Evolutionary conservation across 345 rosid genomes (phyloP).

Genomic region (Geranium brycei): DNA sequence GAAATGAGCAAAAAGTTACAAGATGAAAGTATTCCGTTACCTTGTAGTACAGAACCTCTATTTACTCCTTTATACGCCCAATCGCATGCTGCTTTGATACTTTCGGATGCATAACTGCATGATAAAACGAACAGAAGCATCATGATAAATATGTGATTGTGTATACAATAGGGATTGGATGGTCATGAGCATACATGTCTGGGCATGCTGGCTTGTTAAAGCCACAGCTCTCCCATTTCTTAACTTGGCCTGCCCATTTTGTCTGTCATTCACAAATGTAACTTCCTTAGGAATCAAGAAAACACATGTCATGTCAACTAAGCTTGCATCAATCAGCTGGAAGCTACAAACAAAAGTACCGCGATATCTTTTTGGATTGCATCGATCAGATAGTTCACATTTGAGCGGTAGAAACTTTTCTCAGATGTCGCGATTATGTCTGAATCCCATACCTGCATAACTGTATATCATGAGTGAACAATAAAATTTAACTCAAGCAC

Average conservation of each 20-base stretch:
- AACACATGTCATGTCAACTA: no score
- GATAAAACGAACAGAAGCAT: no score
- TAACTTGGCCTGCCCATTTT: slow-evolving; percentile 51
- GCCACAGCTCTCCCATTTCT: slow-evolving; percentile 59
- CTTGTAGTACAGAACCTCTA: slow-evolving; percentile 50
- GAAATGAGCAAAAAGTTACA: no score
- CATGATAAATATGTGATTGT: no score
- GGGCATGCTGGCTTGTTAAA: slow-evolving; percentile 48
- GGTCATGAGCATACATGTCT: slow-evolving; percentile 32
- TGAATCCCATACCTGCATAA: slow-evolving; percentile 62
- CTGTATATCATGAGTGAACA: background rate
- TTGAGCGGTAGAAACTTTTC: slow-evolving; percentile 33
- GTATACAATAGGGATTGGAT: no score
- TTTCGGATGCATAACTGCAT: slow-evolving; percentile 70
- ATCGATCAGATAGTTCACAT: slow-evolving; percentile 38
- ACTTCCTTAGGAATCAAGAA: background rate
- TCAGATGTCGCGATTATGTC: slow-evolving; percentile 61
- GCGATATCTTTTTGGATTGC: slow-evolving; percentile 57
- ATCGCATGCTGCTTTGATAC: slow-evolving; percentile 69
- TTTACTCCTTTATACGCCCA: slow-evolving; percentile 73
- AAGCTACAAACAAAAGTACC: slow-evolving; percentile 18
- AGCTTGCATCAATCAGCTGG: no score
- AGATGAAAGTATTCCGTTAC: slow-evolving; percentile 14
- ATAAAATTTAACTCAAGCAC: background rate
- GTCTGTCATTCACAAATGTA: slow-evolving; percentile 21